A percentile compares a stretch with the other conserved stretches of the same genome.
phyloP scores from a whole-genome alignment of 1,284 basidiomycete genomes.

The Cutaneotrichosporon sp. region DNA sequence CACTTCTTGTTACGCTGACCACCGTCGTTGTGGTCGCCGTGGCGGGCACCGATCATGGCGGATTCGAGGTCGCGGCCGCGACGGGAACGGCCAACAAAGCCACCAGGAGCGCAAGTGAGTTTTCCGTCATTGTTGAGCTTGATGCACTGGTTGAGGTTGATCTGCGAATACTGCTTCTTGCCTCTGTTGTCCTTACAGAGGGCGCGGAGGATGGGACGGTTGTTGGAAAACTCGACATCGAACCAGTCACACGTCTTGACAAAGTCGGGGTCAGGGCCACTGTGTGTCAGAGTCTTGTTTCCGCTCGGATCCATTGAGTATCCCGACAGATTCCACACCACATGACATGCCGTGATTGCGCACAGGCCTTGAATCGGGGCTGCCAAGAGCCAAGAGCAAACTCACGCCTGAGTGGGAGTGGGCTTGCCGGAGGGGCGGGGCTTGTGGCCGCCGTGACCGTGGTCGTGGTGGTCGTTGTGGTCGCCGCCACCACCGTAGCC shows the following conservation, averaged over 20 bases:
- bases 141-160: conserved; percentile 6
- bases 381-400: neutral
- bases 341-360: neutral
- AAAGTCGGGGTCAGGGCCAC: conserved; percentile 6
- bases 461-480: no score
- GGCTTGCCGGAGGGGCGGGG: conserved; percentile 1
- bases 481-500: neutral
- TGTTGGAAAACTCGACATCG: neutral
- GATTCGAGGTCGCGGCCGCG: neutral
- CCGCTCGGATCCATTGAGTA: neutral
- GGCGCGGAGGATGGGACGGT: neutral
- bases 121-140: neutral
- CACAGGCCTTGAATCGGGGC: no score
- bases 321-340: neutral
- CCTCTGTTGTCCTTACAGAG: neutral
- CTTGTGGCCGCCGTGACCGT: neutral
- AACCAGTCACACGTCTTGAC: conserved; percentile 2
- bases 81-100: neutral
- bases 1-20: neutral
- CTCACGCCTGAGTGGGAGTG: conserved; percentile 6
- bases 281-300: neutral
- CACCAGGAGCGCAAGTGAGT: neutral
- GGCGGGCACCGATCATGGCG: neutral
- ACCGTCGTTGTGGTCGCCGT: neutral
- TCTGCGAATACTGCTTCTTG: neutral